phyloP scores from a whole-genome alignment of 768 basidiomycete species.

The Phaeotremella fagi region DNA sequence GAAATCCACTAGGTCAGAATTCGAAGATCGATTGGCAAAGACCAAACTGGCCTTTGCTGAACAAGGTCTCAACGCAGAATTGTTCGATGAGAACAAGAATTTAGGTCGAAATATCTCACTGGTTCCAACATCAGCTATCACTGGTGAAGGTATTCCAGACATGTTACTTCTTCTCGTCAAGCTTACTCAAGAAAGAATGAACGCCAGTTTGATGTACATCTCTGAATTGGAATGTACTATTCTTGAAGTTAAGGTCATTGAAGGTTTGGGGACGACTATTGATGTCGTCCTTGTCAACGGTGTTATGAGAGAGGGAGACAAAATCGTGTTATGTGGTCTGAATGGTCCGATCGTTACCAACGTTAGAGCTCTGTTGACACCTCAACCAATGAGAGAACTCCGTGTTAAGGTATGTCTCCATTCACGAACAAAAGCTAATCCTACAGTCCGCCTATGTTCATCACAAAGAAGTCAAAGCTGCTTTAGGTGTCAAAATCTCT shows the following conservation, averaged over 20 bases:
- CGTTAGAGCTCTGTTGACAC: constrained; percentile 86
- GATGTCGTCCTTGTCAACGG: constrained; percentile 96
- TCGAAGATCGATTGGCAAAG: constrained; percentile 77
- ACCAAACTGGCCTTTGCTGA: constrained; percentile 94
- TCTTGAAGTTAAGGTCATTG: constrained; percentile 96
- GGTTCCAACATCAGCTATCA: constrained; percentile 95
- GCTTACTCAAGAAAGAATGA: constrained; percentile 96
- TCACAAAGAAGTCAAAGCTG: constrained; percentile 94
- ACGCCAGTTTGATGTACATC: constrained; percentile 93
- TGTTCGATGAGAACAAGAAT: constrained; percentile 97
- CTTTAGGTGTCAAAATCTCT: constrained; percentile 89
- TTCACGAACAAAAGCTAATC: too few species aligned
- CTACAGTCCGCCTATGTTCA: constrained; percentile 87
- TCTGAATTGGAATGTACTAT: constrained; percentile 97
- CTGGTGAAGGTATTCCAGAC: constrained; percentile 96
- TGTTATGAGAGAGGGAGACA: constrained; percentile 82
- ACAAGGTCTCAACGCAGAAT: constrained; percentile 87
- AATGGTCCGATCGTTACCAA: constrained; percentile 97
- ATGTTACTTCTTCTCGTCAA: constrained; percentile 99
- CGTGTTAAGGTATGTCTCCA: constrained; percentile 82
- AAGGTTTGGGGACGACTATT: constrained; percentile 95
- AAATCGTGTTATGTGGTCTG: constrained; percentile 90
- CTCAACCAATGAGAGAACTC: constrained; percentile 90
- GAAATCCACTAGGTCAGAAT: constrained; percentile 76
- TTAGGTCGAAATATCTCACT: constrained; percentile 89